Percentiles rank a stretch among this genome's conserved stretches.
phyloP scores from a whole-genome alignment of 805 yeast genomes.

The Lachancea sp. region DNA sequence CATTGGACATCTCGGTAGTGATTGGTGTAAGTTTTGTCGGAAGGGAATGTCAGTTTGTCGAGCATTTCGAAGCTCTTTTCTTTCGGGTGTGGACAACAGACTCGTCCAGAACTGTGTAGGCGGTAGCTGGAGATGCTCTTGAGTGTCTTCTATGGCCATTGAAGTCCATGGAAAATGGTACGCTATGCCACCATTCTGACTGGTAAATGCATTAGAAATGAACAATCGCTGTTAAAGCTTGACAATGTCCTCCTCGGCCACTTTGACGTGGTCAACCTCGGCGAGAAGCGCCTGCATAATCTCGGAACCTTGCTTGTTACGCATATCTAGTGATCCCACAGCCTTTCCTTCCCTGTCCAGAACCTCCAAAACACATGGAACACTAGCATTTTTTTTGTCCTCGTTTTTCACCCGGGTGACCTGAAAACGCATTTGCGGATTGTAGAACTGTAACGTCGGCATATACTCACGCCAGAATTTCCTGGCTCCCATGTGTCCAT shows the following conservation, averaged over 20 bases:
- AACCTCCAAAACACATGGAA: conserved; percentile 26
- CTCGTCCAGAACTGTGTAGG: too few species aligned
- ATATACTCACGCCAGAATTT: conserved; percentile 69
- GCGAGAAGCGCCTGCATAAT: conserved; percentile 54
- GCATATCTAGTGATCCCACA: conserved; percentile 45
- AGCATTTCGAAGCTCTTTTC: too few species aligned
- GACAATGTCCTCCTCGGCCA: conserved; percentile 41
- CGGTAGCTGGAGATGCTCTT: too few species aligned
- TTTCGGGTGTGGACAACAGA: too few species aligned
- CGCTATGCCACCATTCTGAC: neutral
- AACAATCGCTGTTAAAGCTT: conserved; percentile 8
- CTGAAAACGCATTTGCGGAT: conserved; percentile 59
- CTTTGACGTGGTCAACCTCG: conserved; percentile 44
- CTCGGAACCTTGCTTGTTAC: conserved; percentile 40
- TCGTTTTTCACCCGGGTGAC: conserved; percentile 47
- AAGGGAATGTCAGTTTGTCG: too few species aligned
- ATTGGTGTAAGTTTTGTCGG: too few species aligned
- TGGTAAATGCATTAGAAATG: too few species aligned
- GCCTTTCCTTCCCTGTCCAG: conserved; percentile 17
- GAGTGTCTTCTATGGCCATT: too few species aligned
- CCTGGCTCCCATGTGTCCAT: conserved; percentile 62
- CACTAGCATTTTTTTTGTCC: conserved; percentile 19
- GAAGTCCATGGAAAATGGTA: neutral
- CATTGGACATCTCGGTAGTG: too few species aligned
- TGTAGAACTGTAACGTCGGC: conserved; percentile 77